Base-by-base conservation (phyloP, 2,329 filamentous ascomycete species). In the Colletotrichum gloeosporioides region DNA sequence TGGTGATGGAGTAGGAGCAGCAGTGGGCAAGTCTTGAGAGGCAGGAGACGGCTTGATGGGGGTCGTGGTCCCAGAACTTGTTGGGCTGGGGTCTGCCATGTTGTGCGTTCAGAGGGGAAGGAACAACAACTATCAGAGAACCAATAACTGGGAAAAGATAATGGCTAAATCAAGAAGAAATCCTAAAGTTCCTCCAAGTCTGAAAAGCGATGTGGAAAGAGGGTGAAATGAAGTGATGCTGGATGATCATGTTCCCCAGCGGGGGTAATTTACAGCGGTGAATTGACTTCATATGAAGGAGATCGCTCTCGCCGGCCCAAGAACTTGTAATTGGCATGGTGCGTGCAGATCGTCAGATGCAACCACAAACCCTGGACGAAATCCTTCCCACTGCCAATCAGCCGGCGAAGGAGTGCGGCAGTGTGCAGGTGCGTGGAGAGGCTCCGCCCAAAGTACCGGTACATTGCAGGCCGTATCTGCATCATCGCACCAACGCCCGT, bases 361-460 rank as follows among this genome's bases (percentile, higher is more conserved):
- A 34, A 36, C 31, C 3, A n/a, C 49, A 22, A 22, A 59, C 32
- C 66, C 66, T 31, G 66, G 49, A 59, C 66, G 22, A 36, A 64
- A 64, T 64, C 66, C 18, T 13, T 61, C 44, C 65, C 25, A 34
- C 44, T 69, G 36, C 66, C 49, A 34, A 32, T 64, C 57, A 70
- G 32, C 69, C 49, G 62, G 61, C 18, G 69, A 49, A 36, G 22
- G 61, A 39, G 53, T 69, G 71, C 62, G 73, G 69, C 29, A 55
- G 32, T 69, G 27, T 18, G 53, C n/a, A 18, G 49, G 25, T 32
- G 27, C 22, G 34, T 25, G 22, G 49, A 59, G 68, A 55, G 36
- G 67, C 68, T 62, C 73, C 73, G 69, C 73, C n/a, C 25, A 22
- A 75, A 32, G 73, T 73, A 73, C 69, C 63, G 63, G 69, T 75